Base-by-base conservation (phyloP, 2,329 filamentous ascomycete genomes). In the Tolypocladium inflatum region DNA sequence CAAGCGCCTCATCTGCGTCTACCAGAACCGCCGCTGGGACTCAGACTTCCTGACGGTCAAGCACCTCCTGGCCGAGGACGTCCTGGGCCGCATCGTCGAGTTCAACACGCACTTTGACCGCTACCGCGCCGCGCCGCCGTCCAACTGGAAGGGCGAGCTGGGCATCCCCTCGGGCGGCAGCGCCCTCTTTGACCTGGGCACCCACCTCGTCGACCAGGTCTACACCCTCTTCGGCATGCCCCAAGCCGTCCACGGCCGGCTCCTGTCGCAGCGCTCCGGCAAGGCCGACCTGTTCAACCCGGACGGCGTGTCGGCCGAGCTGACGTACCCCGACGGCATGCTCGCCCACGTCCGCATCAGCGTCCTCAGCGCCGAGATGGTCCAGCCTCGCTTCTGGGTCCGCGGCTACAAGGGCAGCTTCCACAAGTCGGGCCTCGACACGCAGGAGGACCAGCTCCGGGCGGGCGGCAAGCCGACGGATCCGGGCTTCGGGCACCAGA, bases 101-200 rank as follows among this genome's bases (percentile, higher is more conserved):
- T 90, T 88, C 67, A 84, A 91, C 71, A 88, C 87, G 26, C 89
- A 92, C 74, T 92, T 92, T 67, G 90, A 93, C 71, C 84, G 89
- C 21, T 86, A 88, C 73, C 82, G 85, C 21, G 78, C 86, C 17
- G 77, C 37, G 76, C 79, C 43, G n/a, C 81, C 84, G 30, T 68
- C 76, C 58, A 78, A 74, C 55, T 93, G 89, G 89, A 91, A 91
- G 77, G 81, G 79, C 43, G 70, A 69, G 17, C 76, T 88, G 57
- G 73, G 77, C 37, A 81, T 87, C 66, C 69, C 74, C 21, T 77
- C 85, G 19, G 89, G 85, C 13, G 85, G 86, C 43, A 86, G 87
- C 41, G 85, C 78, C 26, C 75, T 91, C 26, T 92, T 87, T 67
- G 89, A 92, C 66, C 77, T 93, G 1, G 89, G 89, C 50, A 84